Base-by-base conservation (phyloP, 179 eudicot species). In the Beta corolliflora region DNA sequence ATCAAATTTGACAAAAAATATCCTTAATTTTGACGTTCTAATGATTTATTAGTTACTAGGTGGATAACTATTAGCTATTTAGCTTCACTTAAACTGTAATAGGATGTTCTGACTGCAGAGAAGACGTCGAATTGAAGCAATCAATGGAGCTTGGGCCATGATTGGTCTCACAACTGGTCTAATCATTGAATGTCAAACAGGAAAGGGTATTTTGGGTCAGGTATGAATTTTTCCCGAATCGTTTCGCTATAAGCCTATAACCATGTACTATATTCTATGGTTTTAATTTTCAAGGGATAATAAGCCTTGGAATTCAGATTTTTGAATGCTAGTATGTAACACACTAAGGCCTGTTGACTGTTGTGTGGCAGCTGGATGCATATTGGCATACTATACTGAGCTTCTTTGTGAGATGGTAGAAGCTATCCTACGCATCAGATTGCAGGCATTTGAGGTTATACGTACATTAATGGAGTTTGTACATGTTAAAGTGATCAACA, bases 121-220 rank as follows among this genome's bases (percentile, higher is more conserved):
- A 80, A 83, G 81, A 65, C 91, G 94, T 46, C 86, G 79, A 75
- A 89, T 94, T 71, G 98, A 95, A 91, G 98, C 99, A 5, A 91
- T 95, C 6, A 95, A 95, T 84, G 99, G 99, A 77, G 98, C 92
- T 14, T 92, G 97, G 97, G 99, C 98, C 61, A 94, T 94, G 98
- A 87, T 95, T 45, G 99, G 99, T 78, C 95, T 95, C 55, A 95
- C 98, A 1, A 87, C 87, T 73, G 99, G 92, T 71, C 88, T 95
- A 72, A 86, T 95, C 81, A 90, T 95, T 15, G 98, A 95, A 88
- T 93, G 91, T 82, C 91, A 87, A 14, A 94, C 94, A 21, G 99
- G 99, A 87, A 89, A 91, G 76, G 66, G 84, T 79, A 87, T 94
- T 84, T 70, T 87, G 58, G 84, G 88, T 78, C 99, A 94, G 99